A percentile compares a stretch with the other conserved stretches of the same genome.
Evolutionary conservation across 73 alveolate species (phyloP).

Genomic region (Blepharisma stoltei): DNA sequence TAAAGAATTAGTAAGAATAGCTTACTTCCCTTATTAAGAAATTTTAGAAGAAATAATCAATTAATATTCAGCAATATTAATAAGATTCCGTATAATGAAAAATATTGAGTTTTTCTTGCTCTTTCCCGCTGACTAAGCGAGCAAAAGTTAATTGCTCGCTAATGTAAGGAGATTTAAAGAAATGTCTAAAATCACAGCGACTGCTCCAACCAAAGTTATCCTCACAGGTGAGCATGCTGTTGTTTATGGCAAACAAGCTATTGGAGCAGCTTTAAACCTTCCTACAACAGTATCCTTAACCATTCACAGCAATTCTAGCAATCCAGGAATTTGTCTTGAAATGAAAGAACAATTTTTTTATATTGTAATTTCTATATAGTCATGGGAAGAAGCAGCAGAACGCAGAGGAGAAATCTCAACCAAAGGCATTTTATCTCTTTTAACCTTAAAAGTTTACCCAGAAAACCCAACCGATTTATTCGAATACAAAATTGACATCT

Average conservation of each 20-base stretch:
- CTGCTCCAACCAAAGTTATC: slow-evolving; percentile 72
- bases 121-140: too few species aligned
- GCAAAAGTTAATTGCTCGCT: too few species aligned
- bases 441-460: not conserved
- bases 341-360: not conserved
- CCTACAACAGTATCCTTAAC: slow-evolving; percentile 29
- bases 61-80: too few species aligned
- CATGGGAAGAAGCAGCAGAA: not conserved
- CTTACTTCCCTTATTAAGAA: too few species aligned
- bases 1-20: too few species aligned
- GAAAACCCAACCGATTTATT: not conserved
- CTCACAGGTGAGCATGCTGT: slow-evolving; percentile 89
- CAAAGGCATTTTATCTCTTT: not conserved
- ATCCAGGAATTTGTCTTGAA: not conserved
- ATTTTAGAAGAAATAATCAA: too few species aligned
- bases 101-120: too few species aligned
- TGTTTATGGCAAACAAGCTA: slow-evolving; percentile 77
- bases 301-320: not conserved
- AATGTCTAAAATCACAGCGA: slow-evolving; percentile 8
- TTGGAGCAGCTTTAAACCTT: slow-evolving; percentile 60
- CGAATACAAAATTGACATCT: slow-evolving; percentile 6
- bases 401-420: not conserved
- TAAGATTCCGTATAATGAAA: too few species aligned
- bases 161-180: too few species aligned
- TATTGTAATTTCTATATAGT: not conserved